A percentile compares a stretch with the other conserved stretches of the same genome.
Evolutionary conservation across 176 grass and related monocot genomes (phyloP).

Genomic region (Carex kokanica): DNA sequence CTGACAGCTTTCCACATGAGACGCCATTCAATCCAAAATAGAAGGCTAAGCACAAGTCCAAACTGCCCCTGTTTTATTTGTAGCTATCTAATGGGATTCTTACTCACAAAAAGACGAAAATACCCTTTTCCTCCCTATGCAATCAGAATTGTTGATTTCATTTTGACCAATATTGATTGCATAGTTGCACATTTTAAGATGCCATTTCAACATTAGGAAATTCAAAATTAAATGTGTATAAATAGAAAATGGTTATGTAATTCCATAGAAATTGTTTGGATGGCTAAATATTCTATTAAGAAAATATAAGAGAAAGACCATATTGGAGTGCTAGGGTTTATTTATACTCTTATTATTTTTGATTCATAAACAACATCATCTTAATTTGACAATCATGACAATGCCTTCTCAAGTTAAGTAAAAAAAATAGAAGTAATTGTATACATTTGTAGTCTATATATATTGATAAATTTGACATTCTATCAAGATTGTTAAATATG

Average conservation of each 20-base stretch:
- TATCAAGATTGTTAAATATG: not conserved
- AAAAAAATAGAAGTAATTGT: not conserved
- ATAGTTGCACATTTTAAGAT: not conserved
- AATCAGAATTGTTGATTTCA: not conserved
- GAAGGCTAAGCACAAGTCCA: constrained; percentile 22
- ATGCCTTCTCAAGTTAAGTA: not conserved
- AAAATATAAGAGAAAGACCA: not conserved
- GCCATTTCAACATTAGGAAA: not conserved
- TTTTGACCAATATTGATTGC: not conserved
- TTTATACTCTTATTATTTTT: not conserved
- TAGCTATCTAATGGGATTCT: not conserved
- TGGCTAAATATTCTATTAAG: not conserved
- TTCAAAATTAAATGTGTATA: not conserved
- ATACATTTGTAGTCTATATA: not conserved
- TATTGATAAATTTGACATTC: not conserved
- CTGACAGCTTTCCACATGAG: constrained; percentile 24
- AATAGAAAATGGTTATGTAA: not conserved
- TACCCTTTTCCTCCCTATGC: not conserved
- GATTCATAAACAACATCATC: not conserved
- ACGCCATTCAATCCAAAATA: constrained; percentile 24
- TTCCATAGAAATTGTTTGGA: not conserved
- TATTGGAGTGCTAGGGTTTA: not conserved
- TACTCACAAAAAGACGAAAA: not conserved
- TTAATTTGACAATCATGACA: not conserved
- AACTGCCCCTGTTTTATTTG: not conserved